These are phyloP conservation scores for Fusarium armeniacum DNA, from an alignment of 2,329 filamentous ascomycete genomes.

Conservation along the genomic window DNA sequence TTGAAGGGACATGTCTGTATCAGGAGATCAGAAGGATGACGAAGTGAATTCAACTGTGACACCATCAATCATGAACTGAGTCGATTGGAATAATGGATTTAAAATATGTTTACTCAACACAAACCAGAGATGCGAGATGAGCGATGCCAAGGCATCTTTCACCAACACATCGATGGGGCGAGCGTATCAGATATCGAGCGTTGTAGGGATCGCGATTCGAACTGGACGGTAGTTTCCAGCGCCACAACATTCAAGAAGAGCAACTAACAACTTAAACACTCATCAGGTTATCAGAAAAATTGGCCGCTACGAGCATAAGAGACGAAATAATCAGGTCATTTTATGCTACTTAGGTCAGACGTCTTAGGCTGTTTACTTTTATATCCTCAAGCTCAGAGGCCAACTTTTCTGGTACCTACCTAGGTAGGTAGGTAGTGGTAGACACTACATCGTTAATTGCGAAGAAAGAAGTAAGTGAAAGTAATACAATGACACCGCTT, in stretches of 20 bases:
- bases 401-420: too few species aligned
- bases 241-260: conserved; percentile 10
- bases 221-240: conserved; percentile 4
- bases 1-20: conserved; percentile 15
- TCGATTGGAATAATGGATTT: conserved; percentile 42
- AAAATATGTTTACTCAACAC: conserved; percentile 30
- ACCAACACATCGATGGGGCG: conserved; percentile 33
- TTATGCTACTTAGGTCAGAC: too few species aligned
- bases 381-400: too few species aligned
- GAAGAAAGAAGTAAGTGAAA: not conserved
- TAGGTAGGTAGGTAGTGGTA: too few species aligned
- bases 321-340: too few species aligned
- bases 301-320: too few species aligned
- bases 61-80: conserved; percentile 44
- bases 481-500: not conserved
- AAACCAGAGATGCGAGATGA: conserved; percentile 17
- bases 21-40: conserved; percentile 26
- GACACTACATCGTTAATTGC: not conserved
- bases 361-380: too few species aligned
- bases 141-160: conserved; percentile 7
- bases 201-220: not conserved
- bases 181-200: conserved; percentile 37
- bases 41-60: conserved; percentile 28
- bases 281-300: too few species aligned
- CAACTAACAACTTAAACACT: conserved; percentile 4